These are phyloP conservation scores for Albugo laibachii DNA, from an alignment of 352 stramenopile genomes.

Conservation along the genomic window DNA sequence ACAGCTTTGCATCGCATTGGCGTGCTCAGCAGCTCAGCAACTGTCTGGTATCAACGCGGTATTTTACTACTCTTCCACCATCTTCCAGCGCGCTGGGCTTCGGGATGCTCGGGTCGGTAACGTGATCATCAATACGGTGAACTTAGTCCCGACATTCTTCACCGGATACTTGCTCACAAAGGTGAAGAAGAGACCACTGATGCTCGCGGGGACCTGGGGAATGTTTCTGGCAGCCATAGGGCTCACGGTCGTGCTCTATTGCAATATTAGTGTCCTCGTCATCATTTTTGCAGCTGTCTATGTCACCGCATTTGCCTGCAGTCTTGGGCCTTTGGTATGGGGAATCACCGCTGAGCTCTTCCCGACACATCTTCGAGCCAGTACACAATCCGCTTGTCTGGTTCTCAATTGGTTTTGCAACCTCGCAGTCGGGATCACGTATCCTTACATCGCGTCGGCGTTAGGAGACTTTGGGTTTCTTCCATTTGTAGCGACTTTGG, in stretches of 20 bases:
- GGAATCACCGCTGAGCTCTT: conserved; percentile 33
- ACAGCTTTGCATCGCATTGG: conserved; percentile 8
- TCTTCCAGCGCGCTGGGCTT: conserved; percentile 12
- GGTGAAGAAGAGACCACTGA: conserved; percentile 11
- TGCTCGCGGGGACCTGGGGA: conserved; percentile 5
- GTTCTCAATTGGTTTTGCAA: conserved; percentile 21
- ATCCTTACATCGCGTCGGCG: conserved; percentile 16
- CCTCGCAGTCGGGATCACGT: conserved; percentile 20
- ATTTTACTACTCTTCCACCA: conserved; percentile 13
- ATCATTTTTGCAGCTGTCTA: conserved; percentile 14
- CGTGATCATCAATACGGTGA: conserved; percentile 9
- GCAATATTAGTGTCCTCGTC: conserved; percentile 7
- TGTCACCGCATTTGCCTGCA: conserved; percentile 13
- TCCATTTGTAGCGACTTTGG: conserved; percentile 24
- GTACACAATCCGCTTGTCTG: conserved; percentile 18
- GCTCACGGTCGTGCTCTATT: conserved; percentile 11
- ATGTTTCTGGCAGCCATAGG: conserved; percentile 11
- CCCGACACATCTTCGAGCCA: conserved; percentile 26
- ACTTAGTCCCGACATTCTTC: conserved; percentile 4
- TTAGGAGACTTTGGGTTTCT: conserved; percentile 17
- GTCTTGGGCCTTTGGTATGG: conserved; percentile 42
- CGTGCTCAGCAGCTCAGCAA: conserved; percentile 7
- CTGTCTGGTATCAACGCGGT: conserved; percentile 15
- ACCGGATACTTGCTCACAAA: not conserved
- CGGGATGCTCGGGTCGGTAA: conserved; percentile 4